Percentiles rank a stretch among this genome's conserved stretches.
Evolutionary conservation across 1,139 yeast genomes (phyloP).

Genomic region (Scheffersomyces segobiensis): DNA sequence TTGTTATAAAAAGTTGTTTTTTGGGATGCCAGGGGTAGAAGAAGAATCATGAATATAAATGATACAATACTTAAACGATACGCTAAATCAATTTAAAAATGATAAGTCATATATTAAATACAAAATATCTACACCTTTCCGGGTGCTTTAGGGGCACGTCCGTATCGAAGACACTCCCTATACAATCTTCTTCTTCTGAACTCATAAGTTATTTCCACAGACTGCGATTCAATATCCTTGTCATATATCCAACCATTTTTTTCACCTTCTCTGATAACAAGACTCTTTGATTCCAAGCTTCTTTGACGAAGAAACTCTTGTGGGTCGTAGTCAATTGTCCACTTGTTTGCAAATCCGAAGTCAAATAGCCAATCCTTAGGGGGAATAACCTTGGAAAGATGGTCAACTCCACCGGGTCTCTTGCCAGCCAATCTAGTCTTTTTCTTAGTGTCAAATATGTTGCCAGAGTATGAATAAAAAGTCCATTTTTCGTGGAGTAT

Average conservation of each 20-base stretch:
- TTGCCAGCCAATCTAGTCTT: conserved; percentile 55
- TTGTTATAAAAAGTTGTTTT: conserved; percentile 57
- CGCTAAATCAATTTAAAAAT: neutral
- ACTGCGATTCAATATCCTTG: conserved; percentile 17
- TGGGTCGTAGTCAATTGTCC: conserved; percentile 66
- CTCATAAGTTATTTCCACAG: conserved; percentile 27
- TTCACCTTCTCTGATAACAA: conserved; percentile 35
- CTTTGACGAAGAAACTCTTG: conserved; percentile 54
- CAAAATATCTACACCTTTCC: conserved; percentile 4
- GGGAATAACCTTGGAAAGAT: conserved; percentile 57
- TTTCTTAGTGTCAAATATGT: conserved; percentile 54
- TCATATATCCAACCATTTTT: conserved; percentile 48
- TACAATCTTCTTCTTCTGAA: conserved; percentile 59
- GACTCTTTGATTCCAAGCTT: conserved; percentile 24
- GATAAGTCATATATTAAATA: neutral
- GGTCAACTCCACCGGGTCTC: conserved; percentile 63
- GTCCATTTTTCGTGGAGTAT: conserved; percentile 63
- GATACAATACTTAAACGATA: neutral
- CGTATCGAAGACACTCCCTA: conserved; percentile 51
- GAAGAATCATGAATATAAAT: conserved; percentile 5
- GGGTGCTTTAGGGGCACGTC: conserved; percentile 11
- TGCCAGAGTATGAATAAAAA: conserved; percentile 32
- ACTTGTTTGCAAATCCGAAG: conserved; percentile 50
- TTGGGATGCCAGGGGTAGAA: conserved; percentile 50
- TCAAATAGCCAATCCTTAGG: conserved; percentile 80